Evolutionary conservation across 2,329 filamentous ascomycete species (phyloP).

Genomic region (Xylariales sp.): DNA sequence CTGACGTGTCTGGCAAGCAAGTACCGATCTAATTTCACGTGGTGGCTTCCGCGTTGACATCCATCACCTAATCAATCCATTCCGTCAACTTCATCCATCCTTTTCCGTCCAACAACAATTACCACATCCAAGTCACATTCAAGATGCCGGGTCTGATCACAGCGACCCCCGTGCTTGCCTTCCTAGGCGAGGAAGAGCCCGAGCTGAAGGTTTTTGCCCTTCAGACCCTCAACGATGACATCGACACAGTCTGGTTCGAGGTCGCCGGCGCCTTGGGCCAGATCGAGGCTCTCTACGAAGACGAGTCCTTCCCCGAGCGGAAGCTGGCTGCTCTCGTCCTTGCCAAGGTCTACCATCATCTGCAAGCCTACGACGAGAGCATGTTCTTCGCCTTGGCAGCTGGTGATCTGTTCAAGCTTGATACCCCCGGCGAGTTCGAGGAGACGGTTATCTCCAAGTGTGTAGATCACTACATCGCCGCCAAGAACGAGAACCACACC

Average conservation of each 20-base stretch:
- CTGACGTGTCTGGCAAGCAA: slow-evolving; percentile 39
- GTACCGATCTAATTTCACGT: too few species aligned
- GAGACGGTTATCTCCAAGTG: slow-evolving; percentile 99
- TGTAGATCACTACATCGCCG: slow-evolving; percentile 92
- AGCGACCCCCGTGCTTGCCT: slow-evolving; percentile 90
- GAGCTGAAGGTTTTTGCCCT: slow-evolving; percentile 94
- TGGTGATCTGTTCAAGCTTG: slow-evolving; percentile 90
- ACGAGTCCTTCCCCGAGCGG: slow-evolving; percentile 89
- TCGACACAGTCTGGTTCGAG: slow-evolving; percentile 96
- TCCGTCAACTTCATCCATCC: not conserved
- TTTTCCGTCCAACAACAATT: not conserved
- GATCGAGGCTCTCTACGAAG: slow-evolving; percentile 97
- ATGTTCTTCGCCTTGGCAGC: slow-evolving; percentile 97
- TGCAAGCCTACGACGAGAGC: slow-evolving; percentile 98
- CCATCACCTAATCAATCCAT: not conserved
- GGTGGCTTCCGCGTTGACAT: too few species aligned
- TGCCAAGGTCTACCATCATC: slow-evolving; percentile 97
- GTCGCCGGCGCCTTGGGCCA: slow-evolving; percentile 87
- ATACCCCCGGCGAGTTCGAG: slow-evolving; percentile 89
- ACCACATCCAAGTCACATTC: slow-evolving; percentile 9
- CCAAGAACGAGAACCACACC: slow-evolving; percentile 51
- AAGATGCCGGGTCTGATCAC: slow-evolving; percentile 90
- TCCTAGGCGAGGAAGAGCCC: slow-evolving; percentile 88
- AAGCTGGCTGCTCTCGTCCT: slow-evolving; percentile 91
- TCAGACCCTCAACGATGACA: slow-evolving; percentile 91